Percentiles rank a stretch among this genome's conserved stretches.
Conservation (phyloP, 164 flowering plant genomes). For the Chimonanthus salicifolius region DNA sequence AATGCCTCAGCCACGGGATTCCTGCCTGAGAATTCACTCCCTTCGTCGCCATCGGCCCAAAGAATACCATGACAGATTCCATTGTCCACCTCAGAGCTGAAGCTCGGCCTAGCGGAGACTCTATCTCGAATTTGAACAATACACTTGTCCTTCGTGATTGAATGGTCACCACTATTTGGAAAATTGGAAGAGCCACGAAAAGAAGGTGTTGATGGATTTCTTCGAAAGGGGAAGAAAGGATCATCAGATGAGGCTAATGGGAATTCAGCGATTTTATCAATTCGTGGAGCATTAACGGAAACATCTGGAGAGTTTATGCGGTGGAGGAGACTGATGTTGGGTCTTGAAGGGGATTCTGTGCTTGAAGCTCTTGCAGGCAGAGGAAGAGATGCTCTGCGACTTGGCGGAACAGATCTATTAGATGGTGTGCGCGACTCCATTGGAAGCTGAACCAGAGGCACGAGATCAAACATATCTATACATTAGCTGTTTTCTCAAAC, state of each 20-base stretch:
- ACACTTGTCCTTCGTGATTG: slow-evolving; percentile 75
- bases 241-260: slow-evolving; percentile 71
- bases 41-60: slow-evolving; percentile 28
- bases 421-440: slow-evolving; percentile 32
- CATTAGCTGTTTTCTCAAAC: not conserved
- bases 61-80: slow-evolving; percentile 26
- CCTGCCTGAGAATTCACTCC: slow-evolving; percentile 54
- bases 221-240: slow-evolving; percentile 32
- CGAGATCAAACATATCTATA: not conserved
- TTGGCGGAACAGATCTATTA: slow-evolving; percentile 23
- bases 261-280: slow-evolving; percentile 85
- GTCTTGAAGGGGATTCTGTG: slow-evolving; percentile 30
- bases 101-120: slow-evolving; percentile 25
- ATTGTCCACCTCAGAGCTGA: slow-evolving; percentile 30
- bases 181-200: slow-evolving; percentile 51
- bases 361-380: slow-evolving; percentile 33
- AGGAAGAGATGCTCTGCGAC: slow-evolving; percentile 79
- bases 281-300: slow-evolving; percentile 81
- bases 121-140: slow-evolving; percentile 46
- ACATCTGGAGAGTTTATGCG: slow-evolving; percentile 70
- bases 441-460: slow-evolving; percentile 44
- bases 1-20: slow-evolving; percentile 52
- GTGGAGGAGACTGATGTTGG: slow-evolving; percentile 36
- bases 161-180: slow-evolving; percentile 39
- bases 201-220: slow-evolving; percentile 35